Percentiles rank a stretch among this genome's conserved stretches.
These are phyloP conservation scores for Solanum phureja DNA, from an alignment of 257 asterid species.

Conservation along the genomic window DNA sequence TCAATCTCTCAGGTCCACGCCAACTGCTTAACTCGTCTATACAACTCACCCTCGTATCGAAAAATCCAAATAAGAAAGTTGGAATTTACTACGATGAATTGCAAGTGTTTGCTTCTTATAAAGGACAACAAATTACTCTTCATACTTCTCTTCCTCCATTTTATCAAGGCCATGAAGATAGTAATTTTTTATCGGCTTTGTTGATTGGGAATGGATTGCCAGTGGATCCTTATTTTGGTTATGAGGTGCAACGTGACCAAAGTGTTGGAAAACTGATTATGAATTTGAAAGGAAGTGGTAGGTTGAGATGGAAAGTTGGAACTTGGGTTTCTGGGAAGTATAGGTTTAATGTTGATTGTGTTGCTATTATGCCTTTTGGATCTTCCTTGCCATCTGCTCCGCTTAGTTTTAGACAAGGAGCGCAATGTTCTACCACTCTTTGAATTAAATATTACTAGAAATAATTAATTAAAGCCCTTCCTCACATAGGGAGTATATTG, in stretches of 20 bases:
- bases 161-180: constrained; percentile 65
- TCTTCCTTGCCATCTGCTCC: constrained; percentile 51
- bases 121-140: constrained; percentile 54
- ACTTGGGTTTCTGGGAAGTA: constrained; percentile 90
- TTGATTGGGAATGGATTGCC: constrained; percentile 56
- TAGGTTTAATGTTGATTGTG: constrained; percentile 57
- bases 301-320: constrained; percentile 87
- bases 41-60: constrained; percentile 53
- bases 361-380: constrained; percentile 57
- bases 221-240: constrained; percentile 58
- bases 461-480: neutral
- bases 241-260: constrained; percentile 53
- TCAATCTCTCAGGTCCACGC: constrained; percentile 49
- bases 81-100: constrained; percentile 73
- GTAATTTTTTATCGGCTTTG: constrained; percentile 47
- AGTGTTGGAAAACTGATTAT: constrained; percentile 37
- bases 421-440: constrained; percentile 63
- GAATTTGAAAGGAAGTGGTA: constrained; percentile 47
- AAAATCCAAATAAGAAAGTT: constrained; percentile 69
- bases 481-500: neutral
- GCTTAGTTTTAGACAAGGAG: constrained; percentile 40
- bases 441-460: constrained; percentile 9
- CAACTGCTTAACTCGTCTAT: constrained; percentile 65
- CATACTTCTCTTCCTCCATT: constrained; percentile 57
- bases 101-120: constrained; percentile 55